These are phyloP conservation scores for Vigna angularis DNA, from an alignment of 306 rosid species.

Conservation along the genomic window DNA sequence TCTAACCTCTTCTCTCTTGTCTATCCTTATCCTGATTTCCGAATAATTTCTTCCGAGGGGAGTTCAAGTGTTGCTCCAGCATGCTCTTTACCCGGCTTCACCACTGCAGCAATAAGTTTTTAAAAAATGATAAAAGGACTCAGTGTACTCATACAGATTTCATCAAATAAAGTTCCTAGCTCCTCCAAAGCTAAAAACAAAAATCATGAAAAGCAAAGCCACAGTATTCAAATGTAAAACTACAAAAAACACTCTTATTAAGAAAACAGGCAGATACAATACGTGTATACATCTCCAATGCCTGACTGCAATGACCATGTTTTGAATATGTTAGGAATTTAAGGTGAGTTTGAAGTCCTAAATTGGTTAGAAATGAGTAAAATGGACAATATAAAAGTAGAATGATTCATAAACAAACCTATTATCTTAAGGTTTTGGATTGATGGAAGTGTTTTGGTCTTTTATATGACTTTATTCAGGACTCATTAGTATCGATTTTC, in stretches of 20 bases:
- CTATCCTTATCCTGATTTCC: constrained; percentile 36
- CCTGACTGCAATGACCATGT: no score
- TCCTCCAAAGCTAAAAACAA: background rate
- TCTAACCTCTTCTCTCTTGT: constrained; percentile 44
- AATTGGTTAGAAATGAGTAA: no score
- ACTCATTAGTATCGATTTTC: no score
- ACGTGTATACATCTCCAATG: background rate
- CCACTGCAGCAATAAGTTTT: constrained; percentile 56
- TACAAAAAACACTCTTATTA: background rate
- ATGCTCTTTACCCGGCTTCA: constrained; percentile 81
- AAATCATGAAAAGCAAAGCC: background rate
- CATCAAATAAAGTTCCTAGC: background rate
- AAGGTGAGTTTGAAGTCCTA: no score
- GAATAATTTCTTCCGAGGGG: constrained; percentile 72
- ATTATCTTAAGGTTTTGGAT: no score
- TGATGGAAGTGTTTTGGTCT: no score
- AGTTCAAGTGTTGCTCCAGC: constrained; percentile 93
- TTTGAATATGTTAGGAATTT: no score
- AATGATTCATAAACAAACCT: no score
- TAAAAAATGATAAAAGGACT: constrained; percentile 2
- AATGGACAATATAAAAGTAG: no score
- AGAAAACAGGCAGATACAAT: background rate
- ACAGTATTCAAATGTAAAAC: background rate
- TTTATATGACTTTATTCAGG: no score
- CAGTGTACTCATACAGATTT: background rate